Base-by-base conservation (phyloP, 2,329 filamentous ascomycete genomes). In the Nemania sp. region DNA sequence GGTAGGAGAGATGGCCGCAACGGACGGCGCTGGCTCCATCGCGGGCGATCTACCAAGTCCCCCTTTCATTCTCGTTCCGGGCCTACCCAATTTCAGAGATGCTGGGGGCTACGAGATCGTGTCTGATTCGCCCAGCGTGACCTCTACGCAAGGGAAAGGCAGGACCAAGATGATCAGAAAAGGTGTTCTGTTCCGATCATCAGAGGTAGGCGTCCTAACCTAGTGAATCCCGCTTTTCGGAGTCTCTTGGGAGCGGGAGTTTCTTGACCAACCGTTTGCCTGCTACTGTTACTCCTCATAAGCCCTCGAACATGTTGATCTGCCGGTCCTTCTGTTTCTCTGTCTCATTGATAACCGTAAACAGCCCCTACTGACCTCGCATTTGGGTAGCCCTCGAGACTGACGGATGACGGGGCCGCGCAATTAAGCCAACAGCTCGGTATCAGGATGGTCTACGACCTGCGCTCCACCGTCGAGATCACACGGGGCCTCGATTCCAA, bases 51-150 rank as follows among this genome's bases (percentile, higher is more conserved):
- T 70, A 13, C 69, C 69, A 4, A 73, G 69, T 3, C 80, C 80
- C 15, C 82, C 83, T 10, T 86, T 85, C 68, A 67, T 81, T 59
- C 57, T 71, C 54, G 76, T 89, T 35, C 75, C 80, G 2, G 87
- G 87, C 18, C 79, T 91, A 37, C 79, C 79, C 63, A 91, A 92
- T 75, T 87, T 91, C 71, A 83, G 89, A 56, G 87, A 90, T 71
- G 76, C 89, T 25, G 87, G 87, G 64, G 86, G 86, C 46, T 85
- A 87, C 65, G 76, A 80, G 10, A 71, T 84, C 47, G 59, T 73
- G 25, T 67, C 20, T 69, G 54, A 57, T 34, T 60, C 56, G 45
- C 43, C 61, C 5, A 20, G 10, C 68, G 57, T 53, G 7, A 13
- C 40, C 29, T 47, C 49, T 17, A 1, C 48, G 1, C 47, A 53